phyloP scores from a whole-genome alignment of 2,329 filamentous ascomycete species.

The Fusarium humuli region DNA sequence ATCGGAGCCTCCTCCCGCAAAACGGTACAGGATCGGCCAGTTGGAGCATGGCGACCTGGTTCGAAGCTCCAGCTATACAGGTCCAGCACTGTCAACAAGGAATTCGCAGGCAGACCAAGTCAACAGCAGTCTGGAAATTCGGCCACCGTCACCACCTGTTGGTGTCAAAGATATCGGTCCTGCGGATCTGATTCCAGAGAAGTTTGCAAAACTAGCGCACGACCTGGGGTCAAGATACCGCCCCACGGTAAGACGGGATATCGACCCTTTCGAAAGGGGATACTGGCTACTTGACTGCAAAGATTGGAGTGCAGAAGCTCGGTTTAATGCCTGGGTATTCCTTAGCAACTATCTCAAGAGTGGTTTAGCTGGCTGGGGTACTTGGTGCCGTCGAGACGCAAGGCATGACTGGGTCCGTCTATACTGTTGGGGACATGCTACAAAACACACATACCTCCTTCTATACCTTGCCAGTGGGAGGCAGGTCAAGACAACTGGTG shows the following conservation, averaged over 20 bases:
- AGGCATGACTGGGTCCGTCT: conserved; percentile 66
- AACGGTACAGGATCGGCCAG: conserved; percentile 42
- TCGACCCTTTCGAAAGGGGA: conserved; percentile 75
- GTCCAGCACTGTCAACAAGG: conserved; percentile 30
- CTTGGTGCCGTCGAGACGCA: conserved; percentile 64
- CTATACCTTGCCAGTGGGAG: conserved; percentile 78
- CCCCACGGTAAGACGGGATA: conserved; percentile 53
- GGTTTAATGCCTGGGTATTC: conserved; percentile 70
- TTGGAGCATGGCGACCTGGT: conserved; percentile 36
- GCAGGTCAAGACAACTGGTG: conserved; percentile 66
- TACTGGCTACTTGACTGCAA: conserved; percentile 77
- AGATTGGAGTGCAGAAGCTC: conserved; percentile 62
- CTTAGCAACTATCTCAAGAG: conserved; percentile 69
- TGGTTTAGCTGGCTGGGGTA: conserved; percentile 74
- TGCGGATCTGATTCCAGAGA: conserved; percentile 66
- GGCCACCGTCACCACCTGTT: conserved; percentile 64
- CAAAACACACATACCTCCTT: conserved; percentile 78
- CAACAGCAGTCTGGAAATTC: conserved; percentile 60
- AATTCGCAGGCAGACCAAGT: conserved; percentile 31
- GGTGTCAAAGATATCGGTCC: conserved; percentile 60
- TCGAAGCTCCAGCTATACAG: conserved; percentile 50
- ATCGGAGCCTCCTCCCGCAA: conserved; percentile 49
- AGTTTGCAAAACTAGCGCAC: conserved; percentile 63
- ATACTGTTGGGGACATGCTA: conserved; percentile 83
- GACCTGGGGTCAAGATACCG: conserved; percentile 65